Evolutionary conservation across 768 basidiomycete genomes (phyloP).

Genomic region (Naganishia antarctica): DNA sequence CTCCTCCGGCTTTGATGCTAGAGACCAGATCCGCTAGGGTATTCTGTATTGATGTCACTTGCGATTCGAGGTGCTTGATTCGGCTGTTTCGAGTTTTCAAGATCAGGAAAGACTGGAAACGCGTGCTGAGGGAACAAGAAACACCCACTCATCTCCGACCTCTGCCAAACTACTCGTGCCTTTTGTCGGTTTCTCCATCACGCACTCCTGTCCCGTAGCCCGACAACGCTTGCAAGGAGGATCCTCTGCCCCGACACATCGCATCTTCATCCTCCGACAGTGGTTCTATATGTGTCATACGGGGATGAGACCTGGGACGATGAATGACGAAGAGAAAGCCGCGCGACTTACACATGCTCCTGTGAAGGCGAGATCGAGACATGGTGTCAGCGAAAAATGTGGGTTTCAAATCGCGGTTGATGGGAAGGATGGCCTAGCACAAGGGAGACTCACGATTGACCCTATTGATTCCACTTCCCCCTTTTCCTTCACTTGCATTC

Average conservation of each 20-base stretch:
- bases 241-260: constrained; percentile 91
- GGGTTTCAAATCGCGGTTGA: too few relatives aligned
- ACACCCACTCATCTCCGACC: constrained; percentile 41
- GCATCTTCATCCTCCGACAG: constrained; percentile 94
- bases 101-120: constrained; percentile 35
- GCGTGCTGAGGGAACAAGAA: not conserved
- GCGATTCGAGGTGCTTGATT: constrained; percentile 78
- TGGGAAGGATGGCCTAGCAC: not conserved
- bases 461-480: constrained; percentile 42
- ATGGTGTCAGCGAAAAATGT: constrained; percentile 9
- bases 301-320: not conserved
- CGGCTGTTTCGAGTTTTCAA: constrained; percentile 57
- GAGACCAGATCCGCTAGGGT: constrained; percentile 74
- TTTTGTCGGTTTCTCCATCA: constrained; percentile 81
- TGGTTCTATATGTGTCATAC: constrained; percentile 57
- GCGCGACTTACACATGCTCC: constrained; percentile 41
- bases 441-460: constrained; percentile 43
- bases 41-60: constrained; percentile 76
- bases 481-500: constrained; percentile 27
- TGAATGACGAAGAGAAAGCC: constrained; percentile 13
- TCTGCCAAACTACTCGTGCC: constrained; percentile 50
- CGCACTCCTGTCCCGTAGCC: constrained; percentile 80
- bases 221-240: constrained; percentile 93
- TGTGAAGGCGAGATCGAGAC: constrained; percentile 11
- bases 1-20: constrained; percentile 53